These are phyloP conservation scores for Carex kokanica DNA, from an alignment of 176 grass and related monocot species.

Conservation along the genomic window DNA sequence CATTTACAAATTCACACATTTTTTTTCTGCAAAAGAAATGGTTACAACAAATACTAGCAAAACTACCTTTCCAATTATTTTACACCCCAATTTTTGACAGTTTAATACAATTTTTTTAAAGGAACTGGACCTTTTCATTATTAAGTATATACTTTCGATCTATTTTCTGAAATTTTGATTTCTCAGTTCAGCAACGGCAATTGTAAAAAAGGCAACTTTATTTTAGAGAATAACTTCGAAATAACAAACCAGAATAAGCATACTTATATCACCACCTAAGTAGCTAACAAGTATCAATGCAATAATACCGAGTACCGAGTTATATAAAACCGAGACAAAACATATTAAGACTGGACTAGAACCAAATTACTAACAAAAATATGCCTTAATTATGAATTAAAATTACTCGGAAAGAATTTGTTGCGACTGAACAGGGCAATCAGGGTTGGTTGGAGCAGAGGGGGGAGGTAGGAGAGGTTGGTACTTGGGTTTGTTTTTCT, in stretches of 20 bases:
- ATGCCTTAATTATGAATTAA: not conserved
- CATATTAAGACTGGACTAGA: not conserved
- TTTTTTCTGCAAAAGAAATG: not conserved
- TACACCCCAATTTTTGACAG: not conserved
- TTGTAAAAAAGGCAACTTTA: not conserved
- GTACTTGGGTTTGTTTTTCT: slow-evolving; percentile 84
- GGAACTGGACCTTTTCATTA: not conserved
- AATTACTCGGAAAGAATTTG: not conserved
- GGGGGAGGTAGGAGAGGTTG: slow-evolving; percentile 57
- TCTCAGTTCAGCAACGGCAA: not conserved
- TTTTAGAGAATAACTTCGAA: not conserved
- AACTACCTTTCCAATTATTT: not conserved
- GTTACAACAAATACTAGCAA: not conserved
- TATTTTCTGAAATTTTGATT: not conserved
- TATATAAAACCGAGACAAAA: not conserved
- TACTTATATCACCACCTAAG: not conserved
- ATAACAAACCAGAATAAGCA: not conserved
- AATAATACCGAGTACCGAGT: not conserved
- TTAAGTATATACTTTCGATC: not conserved
- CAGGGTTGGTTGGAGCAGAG: slow-evolving; percentile 6
- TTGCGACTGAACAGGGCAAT: not conserved
- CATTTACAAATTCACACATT: not conserved
- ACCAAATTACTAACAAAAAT: not conserved
- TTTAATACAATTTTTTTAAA: too few species aligned
- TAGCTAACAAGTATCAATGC: not conserved